phyloP scores from a whole-genome alignment of 2,329 filamentous ascomycete species.

The Aspergillus neotritici region DNA sequence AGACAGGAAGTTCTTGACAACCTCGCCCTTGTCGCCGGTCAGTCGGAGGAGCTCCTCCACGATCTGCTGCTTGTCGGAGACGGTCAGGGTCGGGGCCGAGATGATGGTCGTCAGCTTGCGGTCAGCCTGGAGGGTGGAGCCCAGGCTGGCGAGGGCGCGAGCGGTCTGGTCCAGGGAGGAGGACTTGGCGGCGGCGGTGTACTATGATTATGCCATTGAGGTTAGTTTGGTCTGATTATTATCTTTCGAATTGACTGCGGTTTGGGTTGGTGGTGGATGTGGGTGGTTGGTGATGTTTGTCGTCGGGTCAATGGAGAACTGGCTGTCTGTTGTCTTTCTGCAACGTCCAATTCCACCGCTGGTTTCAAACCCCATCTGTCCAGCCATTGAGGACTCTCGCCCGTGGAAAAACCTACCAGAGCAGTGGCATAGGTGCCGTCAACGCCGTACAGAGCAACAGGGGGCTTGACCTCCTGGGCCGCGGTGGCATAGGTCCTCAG shows the following conservation, averaged over 20 bases:
- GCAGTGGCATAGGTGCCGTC: constrained; percentile 98
- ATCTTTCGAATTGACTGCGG: not conserved
- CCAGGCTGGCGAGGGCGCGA: constrained; percentile 68
- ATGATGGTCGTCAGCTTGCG: constrained; percentile 73
- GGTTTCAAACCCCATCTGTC: not conserved
- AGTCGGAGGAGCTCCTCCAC: constrained; percentile 83
- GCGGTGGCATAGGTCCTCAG: constrained; percentile 71
- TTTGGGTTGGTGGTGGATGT: too few relatives aligned
- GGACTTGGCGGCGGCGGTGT: constrained; percentile 90
- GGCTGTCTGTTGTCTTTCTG: too few relatives aligned
- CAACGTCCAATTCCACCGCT: not conserved
- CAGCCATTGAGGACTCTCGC: not conserved
- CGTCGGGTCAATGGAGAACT: too few relatives aligned
- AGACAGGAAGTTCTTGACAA: constrained; percentile 87
- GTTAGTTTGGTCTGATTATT: constrained; percentile 7
- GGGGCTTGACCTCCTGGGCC: constrained; percentile 68
- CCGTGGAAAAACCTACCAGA: constrained; percentile 63
- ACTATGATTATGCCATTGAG: constrained; percentile 54
- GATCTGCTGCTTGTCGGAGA: constrained; percentile 77
- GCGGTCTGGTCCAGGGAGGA: constrained; percentile 78
- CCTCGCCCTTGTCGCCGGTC: constrained; percentile 68
- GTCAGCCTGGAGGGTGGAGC: constrained; percentile 71
- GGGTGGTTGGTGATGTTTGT: too few relatives aligned
- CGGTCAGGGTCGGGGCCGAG: constrained; percentile 69
- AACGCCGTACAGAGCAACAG: constrained; percentile 86